Evolutionary conservation across 2,329 filamentous ascomycete genomes (phyloP).

Genomic region (Fusarium sterilihyphosum): DNA sequence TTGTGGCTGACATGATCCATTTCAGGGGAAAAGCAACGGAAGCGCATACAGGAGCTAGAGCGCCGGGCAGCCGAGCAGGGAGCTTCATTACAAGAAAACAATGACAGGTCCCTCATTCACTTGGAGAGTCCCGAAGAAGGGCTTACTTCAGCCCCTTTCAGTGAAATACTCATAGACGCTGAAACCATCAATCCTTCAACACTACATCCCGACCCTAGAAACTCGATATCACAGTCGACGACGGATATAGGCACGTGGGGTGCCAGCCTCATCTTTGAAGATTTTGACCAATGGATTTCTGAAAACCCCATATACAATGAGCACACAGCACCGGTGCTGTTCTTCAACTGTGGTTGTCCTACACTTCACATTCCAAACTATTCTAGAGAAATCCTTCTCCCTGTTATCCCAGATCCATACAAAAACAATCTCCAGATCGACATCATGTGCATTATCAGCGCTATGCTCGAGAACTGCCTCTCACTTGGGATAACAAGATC

Average conservation of each 20-base stretch:
- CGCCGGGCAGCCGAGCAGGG: conserved; percentile 26
- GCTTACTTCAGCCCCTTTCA: background rate
- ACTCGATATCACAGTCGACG: background rate
- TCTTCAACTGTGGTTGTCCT: conserved; percentile 42
- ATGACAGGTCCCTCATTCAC: background rate
- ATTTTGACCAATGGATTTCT: conserved; percentile 32
- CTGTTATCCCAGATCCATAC: conserved; percentile 38
- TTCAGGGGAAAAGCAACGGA: conserved; percentile 44
- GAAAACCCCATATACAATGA: conserved; percentile 5
- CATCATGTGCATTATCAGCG: conserved; percentile 37
- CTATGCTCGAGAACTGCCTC: conserved; percentile 42
- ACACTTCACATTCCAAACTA: conserved; percentile 37
- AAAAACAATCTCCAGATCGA: conserved; percentile 44
- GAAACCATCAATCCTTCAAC: conserved; percentile 32
- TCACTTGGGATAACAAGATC: conserved; percentile 38
- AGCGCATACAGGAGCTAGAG: conserved; percentile 42
- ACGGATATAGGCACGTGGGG: conserved; percentile 3
- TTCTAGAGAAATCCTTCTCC: conserved; percentile 32
- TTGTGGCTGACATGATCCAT: conserved; percentile 40
- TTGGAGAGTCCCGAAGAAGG: background rate
- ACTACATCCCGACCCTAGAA: conserved; percentile 13
- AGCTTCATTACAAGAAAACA: background rate
- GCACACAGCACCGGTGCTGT: conserved; percentile 11
- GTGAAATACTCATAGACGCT: background rate
- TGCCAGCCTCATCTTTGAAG: conserved; percentile 1